Conservation (phyloP, 768 basidiomycete genomes). For the Leccinum truebloodii region DNA sequence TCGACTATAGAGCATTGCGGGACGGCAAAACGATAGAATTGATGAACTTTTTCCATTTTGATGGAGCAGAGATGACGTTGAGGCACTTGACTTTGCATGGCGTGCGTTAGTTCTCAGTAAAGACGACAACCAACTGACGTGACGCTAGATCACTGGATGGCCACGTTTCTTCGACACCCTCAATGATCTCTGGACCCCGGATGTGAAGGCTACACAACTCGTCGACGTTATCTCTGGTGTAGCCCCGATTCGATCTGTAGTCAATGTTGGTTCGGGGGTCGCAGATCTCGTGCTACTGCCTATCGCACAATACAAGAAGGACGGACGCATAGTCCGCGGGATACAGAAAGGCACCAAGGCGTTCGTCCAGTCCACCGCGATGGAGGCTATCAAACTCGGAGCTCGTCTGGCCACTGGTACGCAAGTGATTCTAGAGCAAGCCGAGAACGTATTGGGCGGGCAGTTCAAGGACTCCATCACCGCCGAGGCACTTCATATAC, state of each 20-base stretch:
- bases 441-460: slow-evolving; percentile 87
- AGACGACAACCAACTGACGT: slow-evolving; percentile 11
- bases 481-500: slow-evolving; percentile 62
- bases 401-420: slow-evolving; percentile 95
- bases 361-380: slow-evolving; percentile 92
- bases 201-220: slow-evolving; percentile 97
- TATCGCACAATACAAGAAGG: slow-evolving; percentile 97
- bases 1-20: slow-evolving; percentile 88
- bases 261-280: slow-evolving; percentile 96
- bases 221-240: slow-evolving; percentile 97
- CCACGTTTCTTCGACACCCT: slow-evolving; percentile 82
- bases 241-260: slow-evolving; percentile 92
- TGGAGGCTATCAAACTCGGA: slow-evolving; percentile 94
- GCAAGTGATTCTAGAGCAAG: slow-evolving; percentile 95
- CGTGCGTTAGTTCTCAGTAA: slow-evolving; percentile 49
- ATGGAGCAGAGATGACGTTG: slow-evolving; percentile 97
- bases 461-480: slow-evolving; percentile 67
- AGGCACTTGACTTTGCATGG: slow-evolving; percentile 90
- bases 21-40: slow-evolving; percentile 93
- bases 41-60: slow-evolving; percentile 99
- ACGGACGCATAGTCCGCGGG: slow-evolving; percentile 88
- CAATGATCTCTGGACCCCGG: slow-evolving; percentile 99
- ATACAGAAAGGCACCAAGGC: slow-evolving; percentile 92
- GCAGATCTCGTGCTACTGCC: slow-evolving; percentile 95
- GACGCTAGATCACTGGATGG: slow-evolving; percentile 90